Conservation (phyloP, 306 rosid genomes). For the Quercus rubra region DNA sequence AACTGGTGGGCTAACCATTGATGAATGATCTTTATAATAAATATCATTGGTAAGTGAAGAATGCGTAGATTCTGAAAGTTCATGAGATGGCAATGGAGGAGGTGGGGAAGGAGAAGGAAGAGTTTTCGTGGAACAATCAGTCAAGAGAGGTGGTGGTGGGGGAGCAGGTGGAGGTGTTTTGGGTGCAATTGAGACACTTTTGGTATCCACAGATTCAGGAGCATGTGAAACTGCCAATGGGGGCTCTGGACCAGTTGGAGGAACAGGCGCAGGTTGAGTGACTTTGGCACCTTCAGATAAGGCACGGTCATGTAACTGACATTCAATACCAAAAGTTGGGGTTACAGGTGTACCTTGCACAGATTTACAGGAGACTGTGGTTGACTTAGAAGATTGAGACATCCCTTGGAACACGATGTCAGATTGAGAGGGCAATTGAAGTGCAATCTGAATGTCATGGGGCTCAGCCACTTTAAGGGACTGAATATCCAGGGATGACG, state of each 20-base stretch:
- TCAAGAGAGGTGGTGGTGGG: conserved; percentile 17
- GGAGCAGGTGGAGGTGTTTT: conserved; percentile 35
- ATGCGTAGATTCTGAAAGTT: conserved; percentile 19
- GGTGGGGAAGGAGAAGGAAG: conserved; percentile 37
- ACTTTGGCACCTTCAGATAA: conserved; percentile 5
- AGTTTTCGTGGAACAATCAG: conserved; percentile 16
- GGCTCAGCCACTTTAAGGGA: conserved; percentile 29
- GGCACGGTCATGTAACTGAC: conserved; percentile 8
- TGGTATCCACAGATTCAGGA: conserved; percentile 31
- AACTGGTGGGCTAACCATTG: conserved; percentile 21
- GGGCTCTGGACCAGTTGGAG: conserved; percentile 18
- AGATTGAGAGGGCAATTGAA: conserved; percentile 12
- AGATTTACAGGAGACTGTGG: conserved; percentile 17
- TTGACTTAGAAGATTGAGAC: conserved; percentile 29
- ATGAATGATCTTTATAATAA: conserved; percentile 33
- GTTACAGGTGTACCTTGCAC: conserved; percentile 15
- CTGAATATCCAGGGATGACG: conserved; percentile 9
- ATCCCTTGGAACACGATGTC: conserved; percentile 17
- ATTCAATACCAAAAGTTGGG: conserved; percentile 18
- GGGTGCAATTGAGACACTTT: conserved; percentile 40
- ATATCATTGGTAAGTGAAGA: conserved; percentile 21
- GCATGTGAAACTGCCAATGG: conserved; percentile 4
- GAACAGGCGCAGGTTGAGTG: conserved; percentile 1
- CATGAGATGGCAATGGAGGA: conserved; percentile 18
- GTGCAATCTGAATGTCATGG: conserved; percentile 20